phyloP scores from a whole-genome alignment of 2,329 filamentous ascomycete genomes.

The Rosellinia necatrix region DNA sequence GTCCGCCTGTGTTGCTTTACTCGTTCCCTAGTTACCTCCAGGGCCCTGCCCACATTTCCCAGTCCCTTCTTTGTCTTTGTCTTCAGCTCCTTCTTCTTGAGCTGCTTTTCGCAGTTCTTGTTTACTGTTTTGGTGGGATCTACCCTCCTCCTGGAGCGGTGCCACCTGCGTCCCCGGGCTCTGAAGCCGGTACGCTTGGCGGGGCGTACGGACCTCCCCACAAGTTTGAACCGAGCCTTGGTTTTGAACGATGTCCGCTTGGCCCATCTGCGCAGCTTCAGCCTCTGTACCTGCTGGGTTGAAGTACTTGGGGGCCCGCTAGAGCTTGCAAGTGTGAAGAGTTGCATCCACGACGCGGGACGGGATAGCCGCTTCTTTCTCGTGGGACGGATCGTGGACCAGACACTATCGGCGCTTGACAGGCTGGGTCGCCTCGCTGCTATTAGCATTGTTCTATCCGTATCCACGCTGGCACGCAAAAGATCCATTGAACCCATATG shows the following conservation, averaged over 20 bases:
- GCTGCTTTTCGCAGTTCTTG: not conserved
- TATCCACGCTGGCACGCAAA: constrained; percentile 26
- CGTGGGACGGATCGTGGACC: constrained; percentile 14
- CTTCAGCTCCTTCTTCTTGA: not conserved
- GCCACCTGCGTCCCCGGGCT: constrained; percentile 14
- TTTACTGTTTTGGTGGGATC: not conserved
- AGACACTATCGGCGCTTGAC: constrained; percentile 13
- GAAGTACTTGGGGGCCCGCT: constrained; percentile 24
- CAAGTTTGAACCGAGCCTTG: constrained; percentile 30
- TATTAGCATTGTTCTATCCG: constrained; percentile 4
- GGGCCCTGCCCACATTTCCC: not conserved
- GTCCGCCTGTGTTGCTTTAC: not conserved
- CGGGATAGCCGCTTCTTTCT: constrained; percentile 3
- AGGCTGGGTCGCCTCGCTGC: constrained; percentile 11
- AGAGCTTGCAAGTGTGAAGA: constrained; percentile 10
- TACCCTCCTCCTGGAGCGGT: constrained; percentile 3
- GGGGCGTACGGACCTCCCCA: constrained; percentile 14
- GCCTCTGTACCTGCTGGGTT: constrained; percentile 28
- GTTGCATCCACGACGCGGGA: constrained; percentile 14
- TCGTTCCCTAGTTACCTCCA: constrained; percentile 1
- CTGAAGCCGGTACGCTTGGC: not conserved
- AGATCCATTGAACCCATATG: constrained; percentile 21
- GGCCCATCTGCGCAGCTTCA: constrained; percentile 33
- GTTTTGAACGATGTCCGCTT: constrained; percentile 32
- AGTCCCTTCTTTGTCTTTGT: not conserved